Evolutionary conservation across 169 alveolate species (phyloP).

Genomic region (Cryptosporidium xiaoi): DNA sequence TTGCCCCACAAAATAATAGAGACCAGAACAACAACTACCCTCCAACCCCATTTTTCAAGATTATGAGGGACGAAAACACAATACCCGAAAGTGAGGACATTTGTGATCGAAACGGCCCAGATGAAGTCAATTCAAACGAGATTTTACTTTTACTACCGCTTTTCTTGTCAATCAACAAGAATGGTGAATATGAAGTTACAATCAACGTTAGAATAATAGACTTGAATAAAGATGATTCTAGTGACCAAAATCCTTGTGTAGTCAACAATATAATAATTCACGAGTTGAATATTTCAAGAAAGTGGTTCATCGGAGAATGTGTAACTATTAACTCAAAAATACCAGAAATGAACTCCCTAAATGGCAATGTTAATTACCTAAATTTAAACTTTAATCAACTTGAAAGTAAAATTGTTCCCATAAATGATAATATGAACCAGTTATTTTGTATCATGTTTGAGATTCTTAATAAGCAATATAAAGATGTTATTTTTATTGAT

Average conservation of each 20-base stretch:
- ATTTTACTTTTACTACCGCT: conserved; percentile 21
- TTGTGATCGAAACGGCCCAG: neutral
- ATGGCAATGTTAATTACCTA: conserved; percentile 39
- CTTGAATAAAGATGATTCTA: neutral
- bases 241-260: neutral
- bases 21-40: too few relatives aligned
- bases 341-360: conserved; percentile 41
- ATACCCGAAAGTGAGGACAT: neutral
- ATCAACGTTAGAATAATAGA: neutral
- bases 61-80: too few relatives aligned
- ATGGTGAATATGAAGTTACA: conserved; percentile 24
- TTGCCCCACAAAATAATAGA: too few relatives aligned
- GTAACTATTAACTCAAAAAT: conserved; percentile 2
- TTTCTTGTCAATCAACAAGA: conserved; percentile 13
- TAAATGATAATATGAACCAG: neutral
- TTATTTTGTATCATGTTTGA: conserved; percentile 12
- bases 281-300: conserved; percentile 7
- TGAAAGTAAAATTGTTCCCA: conserved; percentile 12
- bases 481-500: conserved; percentile 18
- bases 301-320: conserved; percentile 47
- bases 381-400: neutral
- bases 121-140: neutral
- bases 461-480: conserved; percentile 10
- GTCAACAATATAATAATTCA: conserved; percentile 7
- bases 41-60: too few relatives aligned